Conservation (phyloP, 495 filamentous ascomycete species). For the Daldinia caldariorum region DNA sequence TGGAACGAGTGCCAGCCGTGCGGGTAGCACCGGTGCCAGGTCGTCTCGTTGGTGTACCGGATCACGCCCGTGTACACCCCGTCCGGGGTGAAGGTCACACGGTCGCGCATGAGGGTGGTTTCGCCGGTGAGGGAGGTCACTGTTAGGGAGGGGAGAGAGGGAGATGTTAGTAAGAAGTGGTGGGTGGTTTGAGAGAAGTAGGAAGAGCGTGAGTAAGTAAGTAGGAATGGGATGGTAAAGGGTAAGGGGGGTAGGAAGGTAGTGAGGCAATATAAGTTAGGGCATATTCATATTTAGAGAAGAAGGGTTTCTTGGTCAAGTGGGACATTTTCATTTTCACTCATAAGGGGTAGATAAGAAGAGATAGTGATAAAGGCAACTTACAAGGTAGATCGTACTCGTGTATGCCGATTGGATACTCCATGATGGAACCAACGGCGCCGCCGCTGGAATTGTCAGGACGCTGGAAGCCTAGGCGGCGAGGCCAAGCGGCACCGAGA, state of each 20-base stretch:
- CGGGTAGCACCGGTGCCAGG: background rate
- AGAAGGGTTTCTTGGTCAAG: background rate
- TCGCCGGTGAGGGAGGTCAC: background rate
- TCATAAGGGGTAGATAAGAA: background rate
- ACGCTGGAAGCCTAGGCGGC: background rate
- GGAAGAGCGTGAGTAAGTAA: background rate
- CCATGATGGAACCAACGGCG: background rate
- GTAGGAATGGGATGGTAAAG: background rate
- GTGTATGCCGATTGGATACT: background rate
- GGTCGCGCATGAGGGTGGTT: background rate
- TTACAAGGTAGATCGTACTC: background rate
- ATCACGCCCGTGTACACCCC: background rate
- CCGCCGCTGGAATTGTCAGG: background rate
- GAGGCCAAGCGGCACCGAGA: background rate
- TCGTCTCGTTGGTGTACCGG: background rate
- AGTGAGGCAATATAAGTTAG: no score
- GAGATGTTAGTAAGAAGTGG: background rate
- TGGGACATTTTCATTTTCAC: background rate
- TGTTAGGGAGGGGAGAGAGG: background rate
- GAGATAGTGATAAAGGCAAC: background rate
- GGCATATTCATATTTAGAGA: no score
- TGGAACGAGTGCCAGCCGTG: slow-evolving; percentile 1
- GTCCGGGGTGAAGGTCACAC: background rate
- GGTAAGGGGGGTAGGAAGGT: no score
- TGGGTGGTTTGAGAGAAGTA: background rate